phyloP scores from a whole-genome alignment of 2,329 filamentous ascomycete genomes.

The Pezicula radicicola region DNA sequence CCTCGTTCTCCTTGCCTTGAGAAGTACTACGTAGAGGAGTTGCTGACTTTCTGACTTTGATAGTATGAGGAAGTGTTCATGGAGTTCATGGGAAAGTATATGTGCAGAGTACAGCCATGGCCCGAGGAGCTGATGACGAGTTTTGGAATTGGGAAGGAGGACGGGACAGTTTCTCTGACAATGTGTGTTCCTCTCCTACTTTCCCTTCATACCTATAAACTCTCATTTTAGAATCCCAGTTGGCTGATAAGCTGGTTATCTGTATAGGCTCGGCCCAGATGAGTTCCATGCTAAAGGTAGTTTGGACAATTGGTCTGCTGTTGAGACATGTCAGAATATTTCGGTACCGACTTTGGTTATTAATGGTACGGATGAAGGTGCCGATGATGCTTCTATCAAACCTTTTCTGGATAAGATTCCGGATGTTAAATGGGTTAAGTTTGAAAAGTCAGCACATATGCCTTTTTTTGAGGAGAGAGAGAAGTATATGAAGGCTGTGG shows the following conservation, averaged over 20 bases:
- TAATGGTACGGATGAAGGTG: constrained; percentile 36
- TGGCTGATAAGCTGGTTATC: background rate
- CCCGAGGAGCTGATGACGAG: constrained; percentile 11
- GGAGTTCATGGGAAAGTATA: constrained; percentile 3
- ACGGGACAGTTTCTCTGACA: constrained; percentile 23
- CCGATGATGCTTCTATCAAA: constrained; percentile 25
- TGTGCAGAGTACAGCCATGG: background rate
- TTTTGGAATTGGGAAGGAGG: constrained; percentile 16
- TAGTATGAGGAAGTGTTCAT: constrained; percentile 5
- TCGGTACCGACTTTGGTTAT: constrained; percentile 34
- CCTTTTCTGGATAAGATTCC: constrained; percentile 32
- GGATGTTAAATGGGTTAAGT: constrained; percentile 35
- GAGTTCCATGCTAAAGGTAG: constrained; percentile 34
- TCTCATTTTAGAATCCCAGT: background rate
- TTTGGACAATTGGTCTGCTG: constrained; percentile 34
- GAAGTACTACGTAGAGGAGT: too few species aligned
- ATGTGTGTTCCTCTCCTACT: constrained; percentile 14
- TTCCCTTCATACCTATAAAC: background rate
- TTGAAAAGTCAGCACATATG: constrained; percentile 20
- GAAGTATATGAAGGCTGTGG: constrained; percentile 29
- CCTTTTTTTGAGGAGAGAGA: constrained; percentile 35
- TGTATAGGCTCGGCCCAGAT: constrained; percentile 27
- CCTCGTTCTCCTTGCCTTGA: too few species aligned
- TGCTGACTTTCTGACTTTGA: too few species aligned
- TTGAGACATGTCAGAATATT: constrained; percentile 30